These are phyloP conservation scores for Leccinum incarnatum DNA, from an alignment of 768 basidiomycete species.

Conservation along the genomic window DNA sequence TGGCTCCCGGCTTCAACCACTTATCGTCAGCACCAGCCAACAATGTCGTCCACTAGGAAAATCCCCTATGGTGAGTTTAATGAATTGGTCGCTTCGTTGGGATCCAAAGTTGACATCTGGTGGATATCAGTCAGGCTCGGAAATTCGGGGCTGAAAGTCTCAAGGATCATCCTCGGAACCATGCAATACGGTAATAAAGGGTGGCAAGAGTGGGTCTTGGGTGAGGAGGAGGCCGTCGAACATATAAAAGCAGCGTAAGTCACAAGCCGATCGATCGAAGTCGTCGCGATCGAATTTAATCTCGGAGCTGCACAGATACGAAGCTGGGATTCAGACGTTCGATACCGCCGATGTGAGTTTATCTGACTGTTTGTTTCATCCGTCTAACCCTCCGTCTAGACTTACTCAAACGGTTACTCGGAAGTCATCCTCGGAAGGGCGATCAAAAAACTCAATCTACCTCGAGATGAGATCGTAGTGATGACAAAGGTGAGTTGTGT, in stretches of 20 bases:
- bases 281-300: neutral
- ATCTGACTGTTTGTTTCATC: neutral
- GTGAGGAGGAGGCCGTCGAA: conserved; percentile 43
- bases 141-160: conserved; percentile 49
- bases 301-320: conserved; percentile 25
- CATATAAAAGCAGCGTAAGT: conserved; percentile 49
- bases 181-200: conserved; percentile 45
- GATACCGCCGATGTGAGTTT: conserved; percentile 33
- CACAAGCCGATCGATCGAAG: neutral
- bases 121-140: conserved; percentile 39
- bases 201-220: conserved; percentile 55
- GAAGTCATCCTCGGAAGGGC: conserved; percentile 71
- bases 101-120: neutral
- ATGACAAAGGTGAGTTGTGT: conserved; percentile 59
- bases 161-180: conserved; percentile 48
- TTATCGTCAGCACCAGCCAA: neutral
- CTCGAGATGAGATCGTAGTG: conserved; percentile 74
- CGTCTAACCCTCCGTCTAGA: conserved; percentile 30
- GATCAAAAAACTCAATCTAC: conserved; percentile 61
- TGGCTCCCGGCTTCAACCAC: neutral
- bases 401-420: conserved; percentile 63
- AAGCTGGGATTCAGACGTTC: conserved; percentile 36
- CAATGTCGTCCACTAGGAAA: conserved; percentile 25
- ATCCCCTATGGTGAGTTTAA: conserved; percentile 33
- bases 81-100: neutral